Conservation (phyloP, 139 green algal species). For the Closterium sp. region DNA sequence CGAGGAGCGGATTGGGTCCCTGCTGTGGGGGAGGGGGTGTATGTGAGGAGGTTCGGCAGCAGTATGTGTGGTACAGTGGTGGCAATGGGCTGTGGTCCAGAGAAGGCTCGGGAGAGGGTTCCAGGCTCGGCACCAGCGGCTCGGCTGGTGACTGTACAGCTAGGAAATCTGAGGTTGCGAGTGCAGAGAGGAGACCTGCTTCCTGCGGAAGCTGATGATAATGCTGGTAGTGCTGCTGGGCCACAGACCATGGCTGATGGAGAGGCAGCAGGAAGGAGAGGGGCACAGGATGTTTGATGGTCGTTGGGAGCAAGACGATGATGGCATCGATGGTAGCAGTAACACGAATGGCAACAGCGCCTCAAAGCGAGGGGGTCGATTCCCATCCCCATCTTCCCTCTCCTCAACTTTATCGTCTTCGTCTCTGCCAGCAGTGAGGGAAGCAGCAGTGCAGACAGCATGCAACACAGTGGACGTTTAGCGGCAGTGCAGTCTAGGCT, state of each 20-base stretch:
- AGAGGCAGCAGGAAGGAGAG: not conserved
- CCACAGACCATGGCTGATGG: not conserved
- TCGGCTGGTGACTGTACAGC: not conserved
- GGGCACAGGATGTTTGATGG: not conserved
- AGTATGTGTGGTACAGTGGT: not conserved
- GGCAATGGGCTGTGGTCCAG: not conserved
- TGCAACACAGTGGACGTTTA: conserved; percentile 42
- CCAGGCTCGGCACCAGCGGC: not conserved
- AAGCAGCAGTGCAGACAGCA: conserved; percentile 32
- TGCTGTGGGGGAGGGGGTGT: not conserved
- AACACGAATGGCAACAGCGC: not conserved
- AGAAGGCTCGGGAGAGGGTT: not conserved
- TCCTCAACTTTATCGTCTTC: too few relatives aligned
- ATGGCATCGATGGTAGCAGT: not conserved
- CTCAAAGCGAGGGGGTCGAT: not conserved
- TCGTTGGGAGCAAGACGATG: not conserved
- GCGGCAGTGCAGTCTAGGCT: too few relatives aligned
- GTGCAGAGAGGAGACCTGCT: not conserved
- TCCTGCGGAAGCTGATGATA: too few relatives aligned
- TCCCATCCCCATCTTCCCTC: not conserved
- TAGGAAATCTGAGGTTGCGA: not conserved
- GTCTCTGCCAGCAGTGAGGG: not conserved
- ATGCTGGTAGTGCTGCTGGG: not conserved
- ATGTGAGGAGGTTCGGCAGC: not conserved
- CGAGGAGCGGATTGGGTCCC: not conserved